Conservation (phyloP, 106 monocot species). For the Acanthochlamys bracteata region DNA sequence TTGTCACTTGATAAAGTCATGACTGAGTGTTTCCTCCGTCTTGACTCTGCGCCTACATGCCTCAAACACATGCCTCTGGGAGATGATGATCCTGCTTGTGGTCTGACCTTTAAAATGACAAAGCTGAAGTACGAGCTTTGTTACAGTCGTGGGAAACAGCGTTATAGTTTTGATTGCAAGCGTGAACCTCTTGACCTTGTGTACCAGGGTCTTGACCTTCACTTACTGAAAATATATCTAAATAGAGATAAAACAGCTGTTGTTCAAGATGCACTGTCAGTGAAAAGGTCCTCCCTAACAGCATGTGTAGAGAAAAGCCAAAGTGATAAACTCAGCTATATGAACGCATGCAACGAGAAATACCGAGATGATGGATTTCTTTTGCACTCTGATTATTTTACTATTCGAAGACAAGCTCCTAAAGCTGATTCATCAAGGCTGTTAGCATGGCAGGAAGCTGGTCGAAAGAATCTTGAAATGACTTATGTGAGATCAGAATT, state of each 20-base stretch:
- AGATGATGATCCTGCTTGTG: conserved; percentile 92
- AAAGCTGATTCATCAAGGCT: conserved; percentile 85
- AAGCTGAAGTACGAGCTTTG: conserved; percentile 84
- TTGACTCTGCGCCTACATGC: conserved; percentile 66
- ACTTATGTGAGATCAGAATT: conserved; percentile 69
- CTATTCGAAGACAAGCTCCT: conserved; percentile 84
- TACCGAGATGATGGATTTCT: conserved; percentile 76
- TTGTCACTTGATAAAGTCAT: conserved; percentile 91
- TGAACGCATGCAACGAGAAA: conserved; percentile 33
- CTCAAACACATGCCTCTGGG: conserved; percentile 65
- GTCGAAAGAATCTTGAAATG: conserved; percentile 61
- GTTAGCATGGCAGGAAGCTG: conserved; percentile 76
- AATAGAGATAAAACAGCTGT: conserved; percentile 32
- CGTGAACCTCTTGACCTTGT: conserved; percentile 95
- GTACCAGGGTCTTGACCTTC: conserved; percentile 86
- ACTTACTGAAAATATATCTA: conserved; percentile 62
- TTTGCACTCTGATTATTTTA: conserved; percentile 80
- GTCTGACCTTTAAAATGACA: conserved; percentile 53
- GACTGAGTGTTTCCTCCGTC: conserved; percentile 83
- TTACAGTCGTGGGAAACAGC: conserved; percentile 85
- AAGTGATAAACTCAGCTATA: conserved; percentile 14
- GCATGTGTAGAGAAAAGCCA: conserved; percentile 20
- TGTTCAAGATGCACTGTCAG: conserved; percentile 21
- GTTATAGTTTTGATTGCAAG: conserved; percentile 78
- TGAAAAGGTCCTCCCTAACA: conserved; percentile 21